Evolutionary conservation across 768 basidiomycete species (phyloP).

Genomic region (Stropharia rugosoannulata): DNA sequence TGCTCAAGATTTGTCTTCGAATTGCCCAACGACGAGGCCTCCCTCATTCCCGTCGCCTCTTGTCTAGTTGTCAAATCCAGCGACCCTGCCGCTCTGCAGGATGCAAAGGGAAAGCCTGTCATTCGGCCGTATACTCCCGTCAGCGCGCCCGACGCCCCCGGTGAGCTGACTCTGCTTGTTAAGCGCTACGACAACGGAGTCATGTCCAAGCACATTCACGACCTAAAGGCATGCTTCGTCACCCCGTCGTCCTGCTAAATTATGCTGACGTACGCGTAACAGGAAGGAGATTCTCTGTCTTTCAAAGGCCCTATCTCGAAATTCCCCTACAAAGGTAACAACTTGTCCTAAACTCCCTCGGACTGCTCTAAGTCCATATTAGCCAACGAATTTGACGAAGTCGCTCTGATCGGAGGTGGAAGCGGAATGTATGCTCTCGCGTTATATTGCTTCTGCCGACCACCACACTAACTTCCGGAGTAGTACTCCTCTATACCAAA

Average conservation of each 20-base stretch:
- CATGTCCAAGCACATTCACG: conserved; percentile 81
- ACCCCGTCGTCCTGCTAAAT: neutral
- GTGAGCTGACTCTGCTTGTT: conserved; percentile 77
- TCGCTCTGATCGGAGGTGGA: conserved; percentile 91
- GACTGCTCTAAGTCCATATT: conserved; percentile 6
- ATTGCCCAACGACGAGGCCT: conserved; percentile 74
- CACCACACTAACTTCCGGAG: conserved; percentile 6
- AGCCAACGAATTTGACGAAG: conserved; percentile 84
- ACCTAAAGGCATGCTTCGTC: conserved; percentile 50
- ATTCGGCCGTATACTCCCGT: conserved; percentile 93
- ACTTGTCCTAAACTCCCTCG: neutral
- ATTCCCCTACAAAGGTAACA: conserved; percentile 76
- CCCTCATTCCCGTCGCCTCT: conserved; percentile 77
- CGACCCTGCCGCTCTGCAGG: conserved; percentile 59
- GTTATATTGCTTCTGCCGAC: neutral
- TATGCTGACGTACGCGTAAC: neutral
- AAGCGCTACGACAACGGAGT: conserved; percentile 85
- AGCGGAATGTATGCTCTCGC: conserved; percentile 72
- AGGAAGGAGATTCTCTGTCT: conserved; percentile 75
- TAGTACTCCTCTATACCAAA: conserved; percentile 84
- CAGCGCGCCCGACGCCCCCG: conserved; percentile 70
- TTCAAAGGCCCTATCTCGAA: conserved; percentile 94
- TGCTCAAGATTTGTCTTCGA: conserved; percentile 69
- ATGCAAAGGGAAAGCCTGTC: conserved; percentile 84
- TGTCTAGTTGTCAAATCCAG: conserved; percentile 78